These are phyloP conservation scores for Diaporthe sp. DNA, from an alignment of 2,329 filamentous ascomycete species.

Conservation along the genomic window DNA sequence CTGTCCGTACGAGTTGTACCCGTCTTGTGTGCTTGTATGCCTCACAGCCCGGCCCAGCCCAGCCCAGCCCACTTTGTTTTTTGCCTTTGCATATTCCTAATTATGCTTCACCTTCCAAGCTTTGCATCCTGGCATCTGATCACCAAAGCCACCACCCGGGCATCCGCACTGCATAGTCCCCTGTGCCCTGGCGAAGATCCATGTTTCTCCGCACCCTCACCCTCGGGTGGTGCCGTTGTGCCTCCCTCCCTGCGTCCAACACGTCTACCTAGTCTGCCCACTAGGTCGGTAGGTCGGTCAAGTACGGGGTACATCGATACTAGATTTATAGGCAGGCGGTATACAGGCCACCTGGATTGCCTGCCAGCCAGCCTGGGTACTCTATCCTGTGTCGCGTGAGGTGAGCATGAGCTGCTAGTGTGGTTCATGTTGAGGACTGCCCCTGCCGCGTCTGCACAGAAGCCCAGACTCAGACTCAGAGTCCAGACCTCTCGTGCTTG, in stretches of 20 bases:
- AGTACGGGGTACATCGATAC: neutral
- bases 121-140: conserved; percentile 27
- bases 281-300: neutral
- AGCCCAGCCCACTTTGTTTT: conserved; percentile 4
- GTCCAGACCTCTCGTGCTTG: conserved; percentile 7
- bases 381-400: conserved; percentile 24
- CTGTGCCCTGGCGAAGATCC: neutral
- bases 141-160: conserved; percentile 7
- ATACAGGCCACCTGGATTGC: neutral
- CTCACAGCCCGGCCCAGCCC: neutral
- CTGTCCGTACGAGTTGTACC: neutral
- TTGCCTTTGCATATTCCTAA: neutral
- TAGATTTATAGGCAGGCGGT: neutral
- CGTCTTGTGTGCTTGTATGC: neutral
- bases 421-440: neutral
- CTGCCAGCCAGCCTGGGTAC: neutral
- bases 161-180: neutral
- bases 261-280: neutral
- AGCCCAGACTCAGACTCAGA: neutral
- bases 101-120: conserved; percentile 13
- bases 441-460: neutral
- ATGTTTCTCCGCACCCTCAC: neutral
- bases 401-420: conserved; percentile 29
- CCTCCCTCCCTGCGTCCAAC: neutral
- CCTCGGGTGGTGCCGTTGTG: conserved; percentile 15